These are phyloP conservation scores for Leucocoprinus birnbaumii DNA, from an alignment of 768 basidiomycete genomes.

Conservation along the genomic window DNA sequence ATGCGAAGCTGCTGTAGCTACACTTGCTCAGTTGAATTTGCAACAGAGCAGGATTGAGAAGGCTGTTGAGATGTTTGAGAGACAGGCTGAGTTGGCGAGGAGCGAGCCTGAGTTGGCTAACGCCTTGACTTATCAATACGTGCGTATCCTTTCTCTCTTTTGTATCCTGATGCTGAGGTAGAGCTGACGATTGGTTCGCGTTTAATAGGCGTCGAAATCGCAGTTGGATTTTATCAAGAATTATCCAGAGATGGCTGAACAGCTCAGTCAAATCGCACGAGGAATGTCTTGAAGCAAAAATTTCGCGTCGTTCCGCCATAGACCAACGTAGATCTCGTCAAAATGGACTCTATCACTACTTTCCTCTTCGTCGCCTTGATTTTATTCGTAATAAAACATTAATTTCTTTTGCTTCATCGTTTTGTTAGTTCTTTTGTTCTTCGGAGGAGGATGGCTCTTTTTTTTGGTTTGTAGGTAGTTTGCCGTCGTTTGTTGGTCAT, in stretches of 20 bases:
- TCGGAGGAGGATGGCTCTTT: too few relatives aligned
- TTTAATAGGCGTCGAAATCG: slow-evolving; percentile 66
- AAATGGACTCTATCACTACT: too few relatives aligned
- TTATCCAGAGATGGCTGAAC: slow-evolving; percentile 83
- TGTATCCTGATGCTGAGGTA: not conserved
- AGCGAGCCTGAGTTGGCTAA: slow-evolving; percentile 86
- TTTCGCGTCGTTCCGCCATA: not conserved
- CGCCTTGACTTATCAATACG: slow-evolving; percentile 77
- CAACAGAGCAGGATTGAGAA: slow-evolving; percentile 88
- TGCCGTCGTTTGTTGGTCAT: too few relatives aligned
- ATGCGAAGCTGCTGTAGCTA: slow-evolving; percentile 97
- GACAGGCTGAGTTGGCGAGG: slow-evolving; percentile 81
- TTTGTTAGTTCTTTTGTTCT: too few relatives aligned
- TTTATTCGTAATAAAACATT: too few relatives aligned
- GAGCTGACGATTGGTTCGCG: slow-evolving; percentile 7
- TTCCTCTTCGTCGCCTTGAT: too few relatives aligned
- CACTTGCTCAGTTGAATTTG: slow-evolving; percentile 87
- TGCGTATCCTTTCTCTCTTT: slow-evolving; percentile 31
- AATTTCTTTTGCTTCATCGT: too few relatives aligned
- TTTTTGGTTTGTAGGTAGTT: too few relatives aligned
- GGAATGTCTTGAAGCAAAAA: slow-evolving; percentile 18
- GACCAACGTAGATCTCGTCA: too few relatives aligned
- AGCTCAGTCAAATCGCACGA: slow-evolving; percentile 46
- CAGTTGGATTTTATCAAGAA: slow-evolving; percentile 81
- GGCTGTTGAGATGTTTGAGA: slow-evolving; percentile 84